These are phyloP conservation scores for Proliferodiscus dingleyae DNA, from an alignment of 2,329 filamentous ascomycete genomes.

Conservation along the genomic window DNA sequence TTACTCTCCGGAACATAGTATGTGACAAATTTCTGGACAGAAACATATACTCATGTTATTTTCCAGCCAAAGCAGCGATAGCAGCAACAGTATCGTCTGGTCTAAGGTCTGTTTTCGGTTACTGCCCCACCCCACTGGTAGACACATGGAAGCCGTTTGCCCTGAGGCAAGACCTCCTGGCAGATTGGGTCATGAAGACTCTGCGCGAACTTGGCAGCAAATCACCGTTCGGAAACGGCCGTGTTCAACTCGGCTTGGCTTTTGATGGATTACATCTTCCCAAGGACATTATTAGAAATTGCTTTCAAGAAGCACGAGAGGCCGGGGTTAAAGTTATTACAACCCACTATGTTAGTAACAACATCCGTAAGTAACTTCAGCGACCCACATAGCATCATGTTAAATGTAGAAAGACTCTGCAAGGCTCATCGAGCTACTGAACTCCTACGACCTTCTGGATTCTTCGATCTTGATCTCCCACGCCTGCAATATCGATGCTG, in stretches of 20 bases:
- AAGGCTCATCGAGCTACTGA: slow-evolving; percentile 23
- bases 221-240: slow-evolving; percentile 30
- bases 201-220: slow-evolving; percentile 33
- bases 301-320: slow-evolving; percentile 35
- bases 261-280: slow-evolving; percentile 40
- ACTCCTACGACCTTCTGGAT: slow-evolving; percentile 36
- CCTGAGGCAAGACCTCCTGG: slow-evolving; percentile 25
- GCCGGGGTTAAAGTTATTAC: slow-evolving; percentile 39
- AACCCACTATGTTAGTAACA: slow-evolving; percentile 31
- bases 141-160: slow-evolving; percentile 30
- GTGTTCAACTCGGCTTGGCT: slow-evolving; percentile 39
- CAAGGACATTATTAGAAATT: slow-evolving; percentile 31
- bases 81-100: slow-evolving; percentile 40
- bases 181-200: slow-evolving; percentile 35
- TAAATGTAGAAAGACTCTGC: background rate
- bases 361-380: slow-evolving; percentile 3
- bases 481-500: slow-evolving; percentile 29
- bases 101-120: slow-evolving; percentile 42
- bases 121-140: slow-evolving; percentile 32
- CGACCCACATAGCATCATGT: background rate
- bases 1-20: slow-evolving; percentile 30
- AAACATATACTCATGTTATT: slow-evolving; percentile 4
- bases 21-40: slow-evolving; percentile 9
- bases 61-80: slow-evolving; percentile 32
- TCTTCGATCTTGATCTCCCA: slow-evolving; percentile 40